Conservation (phyloP, 2,329 filamentous ascomycete species). For the Myriosclerotinia curreyana region DNA sequence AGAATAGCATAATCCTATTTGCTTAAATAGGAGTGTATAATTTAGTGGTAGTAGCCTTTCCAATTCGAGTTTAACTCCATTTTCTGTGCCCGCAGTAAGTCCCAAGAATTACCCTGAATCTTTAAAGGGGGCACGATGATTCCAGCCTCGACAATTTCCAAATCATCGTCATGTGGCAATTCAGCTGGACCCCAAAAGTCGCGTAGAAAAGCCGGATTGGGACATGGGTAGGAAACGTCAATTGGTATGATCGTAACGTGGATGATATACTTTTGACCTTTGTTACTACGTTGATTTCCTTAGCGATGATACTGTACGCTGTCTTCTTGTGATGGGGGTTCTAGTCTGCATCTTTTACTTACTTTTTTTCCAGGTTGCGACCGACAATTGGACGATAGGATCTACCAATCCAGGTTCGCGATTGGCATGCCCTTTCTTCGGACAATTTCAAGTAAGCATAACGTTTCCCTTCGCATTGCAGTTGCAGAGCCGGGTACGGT, state of each 20-base stretch:
- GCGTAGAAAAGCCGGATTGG: conserved; percentile 16
- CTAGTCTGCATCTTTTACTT: conserved; percentile 11
- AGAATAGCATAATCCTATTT: too few species aligned
- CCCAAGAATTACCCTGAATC: neutral
- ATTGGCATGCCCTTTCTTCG: conserved; percentile 6
- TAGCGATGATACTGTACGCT: neutral
- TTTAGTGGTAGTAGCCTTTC: too few species aligned
- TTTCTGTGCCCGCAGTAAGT: neutral
- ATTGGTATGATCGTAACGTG: conserved; percentile 19
- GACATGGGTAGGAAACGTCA: conserved; percentile 1
- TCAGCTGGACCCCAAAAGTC: conserved; percentile 23
- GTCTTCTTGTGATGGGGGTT: conserved; percentile 13
- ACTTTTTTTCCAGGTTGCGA: neutral
- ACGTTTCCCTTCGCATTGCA: conserved; percentile 20
- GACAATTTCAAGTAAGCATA: conserved; percentile 20
- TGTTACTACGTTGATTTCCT: conserved; percentile 2
- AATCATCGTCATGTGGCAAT: conserved; percentile 12
- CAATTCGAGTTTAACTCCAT: too few species aligned
- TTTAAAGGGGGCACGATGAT: conserved; percentile 6
- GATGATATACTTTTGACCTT: conserved; percentile 14
- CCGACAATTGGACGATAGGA: conserved; percentile 1
- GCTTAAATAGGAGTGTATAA: too few species aligned
- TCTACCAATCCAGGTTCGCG: conserved; percentile 1
- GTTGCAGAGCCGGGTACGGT: conserved; percentile 12
- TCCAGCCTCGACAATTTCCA: conserved; percentile 17